These are phyloP conservation scores for Luzula sylvatica DNA, from an alignment of 176 grass and related monocot species.

Conservation along the genomic window DNA sequence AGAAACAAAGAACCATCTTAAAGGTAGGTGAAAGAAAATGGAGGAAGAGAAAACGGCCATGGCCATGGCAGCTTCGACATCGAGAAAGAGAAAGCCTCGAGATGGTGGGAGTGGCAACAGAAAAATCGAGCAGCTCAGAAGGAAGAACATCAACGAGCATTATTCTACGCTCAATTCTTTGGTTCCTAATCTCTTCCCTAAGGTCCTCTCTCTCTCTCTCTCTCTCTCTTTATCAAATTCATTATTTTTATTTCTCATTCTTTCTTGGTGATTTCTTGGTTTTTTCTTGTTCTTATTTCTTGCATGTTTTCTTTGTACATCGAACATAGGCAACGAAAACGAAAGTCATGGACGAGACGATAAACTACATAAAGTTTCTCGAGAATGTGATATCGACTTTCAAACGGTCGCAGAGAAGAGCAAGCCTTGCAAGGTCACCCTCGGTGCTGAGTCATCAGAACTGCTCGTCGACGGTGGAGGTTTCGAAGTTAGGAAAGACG, in stretches of 20 bases:
- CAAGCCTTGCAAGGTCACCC: not conserved
- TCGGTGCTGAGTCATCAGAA: not conserved
- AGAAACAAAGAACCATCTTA: too few relatives aligned
- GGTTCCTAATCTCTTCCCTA: slow-evolving; percentile 42
- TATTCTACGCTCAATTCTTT: slow-evolving; percentile 27
- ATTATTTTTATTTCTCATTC: slow-evolving; percentile 1
- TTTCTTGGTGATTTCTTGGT: not conserved
- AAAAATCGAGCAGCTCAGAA: slow-evolving; percentile 25
- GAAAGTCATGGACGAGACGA: slow-evolving; percentile 8
- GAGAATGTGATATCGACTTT: slow-evolving; percentile 1
- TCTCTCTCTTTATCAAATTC: not conserved
- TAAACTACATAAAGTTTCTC: slow-evolving; percentile 1
- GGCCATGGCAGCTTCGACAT: not conserved
- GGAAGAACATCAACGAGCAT: slow-evolving; percentile 31
- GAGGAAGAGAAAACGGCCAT: slow-evolving; percentile 1
- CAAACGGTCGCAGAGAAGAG: not conserved
- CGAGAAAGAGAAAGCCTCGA: not conserved
- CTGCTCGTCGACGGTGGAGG: not conserved
- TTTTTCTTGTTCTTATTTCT: too few relatives aligned
- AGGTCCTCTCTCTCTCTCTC: slow-evolving; percentile 12
- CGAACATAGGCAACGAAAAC: slow-evolving; percentile 13
- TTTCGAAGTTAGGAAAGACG: not conserved
- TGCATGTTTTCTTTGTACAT: not conserved
- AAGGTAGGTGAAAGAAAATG: too few relatives aligned
- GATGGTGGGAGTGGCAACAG: slow-evolving; percentile 10